Conservation (phyloP, 345 rosid genomes). For the Aquilaria yunnanensis region DNA sequence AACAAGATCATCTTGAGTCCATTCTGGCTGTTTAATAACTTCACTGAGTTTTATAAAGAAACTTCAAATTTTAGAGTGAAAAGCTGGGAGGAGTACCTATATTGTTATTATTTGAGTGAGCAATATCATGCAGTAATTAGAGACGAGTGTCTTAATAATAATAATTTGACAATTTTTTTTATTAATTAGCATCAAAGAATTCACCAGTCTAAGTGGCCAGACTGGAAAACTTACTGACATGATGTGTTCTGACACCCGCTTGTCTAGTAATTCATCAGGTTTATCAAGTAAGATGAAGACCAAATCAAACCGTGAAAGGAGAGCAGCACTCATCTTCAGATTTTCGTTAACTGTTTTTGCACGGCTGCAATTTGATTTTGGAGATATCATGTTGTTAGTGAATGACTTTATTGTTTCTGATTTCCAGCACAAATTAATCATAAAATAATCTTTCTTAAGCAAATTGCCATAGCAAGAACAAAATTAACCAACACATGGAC, state of each 20-base stretch:
- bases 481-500: too few species aligned
- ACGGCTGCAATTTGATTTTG: constrained; percentile 70
- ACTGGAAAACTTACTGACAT: constrained; percentile 72
- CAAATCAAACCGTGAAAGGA: constrained; percentile 94
- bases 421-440: not conserved
- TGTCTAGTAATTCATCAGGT: constrained; percentile 89
- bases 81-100: too few species aligned
- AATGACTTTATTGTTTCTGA: not conserved
- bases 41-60: too few species aligned
- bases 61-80: too few species aligned
- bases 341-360: constrained; percentile 98
- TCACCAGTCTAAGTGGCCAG: constrained; percentile 12
- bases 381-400: not conserved
- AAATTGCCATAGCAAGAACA: too few species aligned
- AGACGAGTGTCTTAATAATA: too few species aligned
- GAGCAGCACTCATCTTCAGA: constrained; percentile 93
- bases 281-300: constrained; percentile 95
- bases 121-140: too few species aligned
- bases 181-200: constrained; percentile 1
- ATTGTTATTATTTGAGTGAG: too few species aligned
- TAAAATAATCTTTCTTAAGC: not conserved
- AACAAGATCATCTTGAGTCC: too few species aligned
- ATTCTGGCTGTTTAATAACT: too few species aligned
- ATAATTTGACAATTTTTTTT: too few species aligned
- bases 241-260: constrained; percentile 89